Evolutionary conservation across 257 asterid species (phyloP), one percentile per base, ranked within the genome.

Genomic region (Paulownia fortunei): DNA sequence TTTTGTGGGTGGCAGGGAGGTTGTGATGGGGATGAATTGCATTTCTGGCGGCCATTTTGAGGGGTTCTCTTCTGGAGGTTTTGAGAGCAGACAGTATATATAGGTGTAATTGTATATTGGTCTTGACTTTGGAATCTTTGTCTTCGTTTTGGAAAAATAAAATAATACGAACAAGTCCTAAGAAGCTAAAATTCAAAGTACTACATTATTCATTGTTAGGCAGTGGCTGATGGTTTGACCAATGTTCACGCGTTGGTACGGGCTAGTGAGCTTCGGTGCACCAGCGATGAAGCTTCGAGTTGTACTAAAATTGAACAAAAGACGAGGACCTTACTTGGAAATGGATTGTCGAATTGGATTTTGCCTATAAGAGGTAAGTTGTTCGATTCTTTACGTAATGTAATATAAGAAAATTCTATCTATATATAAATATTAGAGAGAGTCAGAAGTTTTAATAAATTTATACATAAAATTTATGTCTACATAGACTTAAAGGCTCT

Each of bases 21-120:
- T 64, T 19, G 59, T 52, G 72, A 41, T 76, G 81, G 27, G 56
- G 82, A 41, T 69, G 81, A 10, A 75, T 41, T 12, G 76, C 70
- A 69, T 37, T 54, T 8, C 37, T 69, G 54, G 87, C 21, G 60
- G 89, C 87, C 89, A 88, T 85, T 81, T 74, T 60, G 54, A 67
- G 61, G 11, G 8, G 13, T 21, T 30, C 39, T 27, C n/a, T 5
- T 61, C n/a, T 6, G 0, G 36, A 4, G 4, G 36, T 3, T 44
- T 36, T 46, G 44, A n/a, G 41, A 72, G 18, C 30, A 23, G 26
- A 6, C 10, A 39, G 27, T 76, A 54, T 69, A 69, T 67, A 65
- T 75, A 71, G 44, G 27, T 6, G n/a, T 7, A 24, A 27, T 7
- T 59, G 24, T 34, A 18, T 4, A 0, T 72, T 27, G 52, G 46